Evolutionary conservation across 2,329 filamentous ascomycete species (phyloP).

Genomic region (Fusarium hainanense): DNA sequence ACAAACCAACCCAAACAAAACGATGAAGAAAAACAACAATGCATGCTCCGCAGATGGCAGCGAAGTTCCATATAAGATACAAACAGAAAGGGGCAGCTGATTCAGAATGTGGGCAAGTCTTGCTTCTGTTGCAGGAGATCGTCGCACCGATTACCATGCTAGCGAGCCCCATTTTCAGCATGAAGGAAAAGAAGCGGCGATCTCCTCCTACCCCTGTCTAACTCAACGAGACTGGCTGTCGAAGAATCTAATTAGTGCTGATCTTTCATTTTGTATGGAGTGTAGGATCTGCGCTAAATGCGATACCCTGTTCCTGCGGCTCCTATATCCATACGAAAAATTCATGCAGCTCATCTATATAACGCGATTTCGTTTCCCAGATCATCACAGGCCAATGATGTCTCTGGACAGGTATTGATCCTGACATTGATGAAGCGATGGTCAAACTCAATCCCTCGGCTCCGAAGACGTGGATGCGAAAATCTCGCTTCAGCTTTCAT

Average conservation of each 20-base stretch:
- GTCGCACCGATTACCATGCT: not conserved
- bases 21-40: not conserved
- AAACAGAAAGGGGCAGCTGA: constrained; percentile 6
- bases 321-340: not conserved
- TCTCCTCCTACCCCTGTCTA: not conserved
- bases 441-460: not conserved
- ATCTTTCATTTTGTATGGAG: not conserved
- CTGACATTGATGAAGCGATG: not conserved
- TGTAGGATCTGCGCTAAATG: not conserved
- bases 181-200: not conserved
- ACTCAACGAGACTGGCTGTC: too few relatives aligned
- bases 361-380: not conserved
- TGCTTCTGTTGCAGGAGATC: not conserved
- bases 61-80: not conserved
- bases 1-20: not conserved
- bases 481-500: not conserved
- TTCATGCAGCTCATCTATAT: not conserved
- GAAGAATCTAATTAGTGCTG: not conserved
- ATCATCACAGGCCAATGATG: not conserved
- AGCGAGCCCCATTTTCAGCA: not conserved
- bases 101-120: not conserved
- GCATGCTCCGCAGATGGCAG: not conserved
- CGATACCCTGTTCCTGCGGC: not conserved
- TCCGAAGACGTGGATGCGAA: not conserved
- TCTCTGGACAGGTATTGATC: not conserved